Conservation (phyloP, 2,329 filamentous ascomycete species). For the Rasamsonia emersonii region DNA sequence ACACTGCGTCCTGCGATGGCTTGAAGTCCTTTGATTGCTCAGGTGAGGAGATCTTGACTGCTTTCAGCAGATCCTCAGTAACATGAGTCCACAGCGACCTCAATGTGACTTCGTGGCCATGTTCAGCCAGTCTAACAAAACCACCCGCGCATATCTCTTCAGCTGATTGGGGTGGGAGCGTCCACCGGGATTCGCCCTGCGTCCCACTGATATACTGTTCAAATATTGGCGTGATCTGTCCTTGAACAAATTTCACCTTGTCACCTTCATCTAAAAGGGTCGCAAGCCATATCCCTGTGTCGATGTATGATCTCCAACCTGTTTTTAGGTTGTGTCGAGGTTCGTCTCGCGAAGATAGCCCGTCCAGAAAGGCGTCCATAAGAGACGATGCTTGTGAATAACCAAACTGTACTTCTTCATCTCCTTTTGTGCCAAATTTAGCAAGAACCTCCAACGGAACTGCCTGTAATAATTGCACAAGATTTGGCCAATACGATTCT, state of each 20-base stretch:
- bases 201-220: constrained; percentile 44
- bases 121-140: constrained; percentile 27
- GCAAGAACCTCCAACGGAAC: constrained; percentile 45
- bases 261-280: constrained; percentile 41
- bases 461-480: constrained; percentile 52
- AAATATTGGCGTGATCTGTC: constrained; percentile 45
- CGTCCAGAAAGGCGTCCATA: constrained; percentile 58
- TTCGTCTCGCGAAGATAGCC: constrained; percentile 68
- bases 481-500: constrained; percentile 61
- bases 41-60: constrained; percentile 66
- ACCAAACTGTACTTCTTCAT: constrained; percentile 15
- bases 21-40: constrained; percentile 72
- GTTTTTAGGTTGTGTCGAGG: constrained; percentile 56
- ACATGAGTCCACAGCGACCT: constrained; percentile 54
- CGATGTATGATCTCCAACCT: constrained; percentile 70
- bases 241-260: constrained; percentile 35
- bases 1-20: constrained; percentile 61
- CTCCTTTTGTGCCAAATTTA: constrained; percentile 16
- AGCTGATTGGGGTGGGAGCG: constrained; percentile 35
- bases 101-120: constrained; percentile 41
- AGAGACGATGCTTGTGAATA: constrained; percentile 52
- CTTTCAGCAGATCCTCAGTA: constrained; percentile 53
- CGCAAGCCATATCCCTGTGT: constrained; percentile 49
- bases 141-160: constrained; percentile 32
- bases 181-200: constrained; percentile 41